Evolutionary conservation across 495 filamentous ascomycete species (phyloP).

Genomic region (Aspergillus leporis): DNA sequence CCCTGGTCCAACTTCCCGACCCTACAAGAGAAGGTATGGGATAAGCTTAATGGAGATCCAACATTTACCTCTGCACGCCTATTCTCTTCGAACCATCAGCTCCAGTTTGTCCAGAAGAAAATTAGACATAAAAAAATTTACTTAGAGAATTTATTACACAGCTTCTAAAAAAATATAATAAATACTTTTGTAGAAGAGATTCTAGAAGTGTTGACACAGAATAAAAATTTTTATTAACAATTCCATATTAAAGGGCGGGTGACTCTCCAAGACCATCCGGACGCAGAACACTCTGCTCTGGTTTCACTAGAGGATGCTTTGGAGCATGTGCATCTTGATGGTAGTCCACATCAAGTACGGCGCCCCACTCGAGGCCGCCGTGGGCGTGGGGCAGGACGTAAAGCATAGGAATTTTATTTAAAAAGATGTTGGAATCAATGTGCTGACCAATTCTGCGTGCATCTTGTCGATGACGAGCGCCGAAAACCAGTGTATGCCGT

Average conservation of each 20-base stretch:
- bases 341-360: not conserved
- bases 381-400: not conserved
- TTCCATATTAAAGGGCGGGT: slow-evolving; percentile 27
- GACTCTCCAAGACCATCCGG: slow-evolving; percentile 25
- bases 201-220: slow-evolving; percentile 23
- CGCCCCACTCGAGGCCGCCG: too few relatives aligned
- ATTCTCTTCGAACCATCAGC: slow-evolving; percentile 21
- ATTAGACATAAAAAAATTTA: slow-evolving; percentile 31
- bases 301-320: slow-evolving; percentile 24
- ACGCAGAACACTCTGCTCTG: not conserved
- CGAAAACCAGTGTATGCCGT: slow-evolving; percentile 26
- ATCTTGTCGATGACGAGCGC: slow-evolving; percentile 22
- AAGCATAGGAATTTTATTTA: too few relatives aligned
- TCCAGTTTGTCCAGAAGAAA: slow-evolving; percentile 25
- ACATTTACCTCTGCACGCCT: slow-evolving; percentile 22
- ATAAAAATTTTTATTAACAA: slow-evolving; percentile 23
- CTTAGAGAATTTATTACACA: slow-evolving; percentile 27
- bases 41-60: slow-evolving; percentile 19
- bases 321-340: slow-evolving; percentile 23
- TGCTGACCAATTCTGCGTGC: slow-evolving; percentile 27
- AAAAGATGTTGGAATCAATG: slow-evolving; percentile 22
- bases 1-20: slow-evolving; percentile 29
- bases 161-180: slow-evolving; percentile 29
- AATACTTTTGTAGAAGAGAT: slow-evolving; percentile 29
- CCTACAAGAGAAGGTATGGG: slow-evolving; percentile 25